Evolutionary conservation across 1,139 yeast species (phyloP), one percentile per base, ranked within the genome.

Genomic region (Kodamaea sp.): DNA sequence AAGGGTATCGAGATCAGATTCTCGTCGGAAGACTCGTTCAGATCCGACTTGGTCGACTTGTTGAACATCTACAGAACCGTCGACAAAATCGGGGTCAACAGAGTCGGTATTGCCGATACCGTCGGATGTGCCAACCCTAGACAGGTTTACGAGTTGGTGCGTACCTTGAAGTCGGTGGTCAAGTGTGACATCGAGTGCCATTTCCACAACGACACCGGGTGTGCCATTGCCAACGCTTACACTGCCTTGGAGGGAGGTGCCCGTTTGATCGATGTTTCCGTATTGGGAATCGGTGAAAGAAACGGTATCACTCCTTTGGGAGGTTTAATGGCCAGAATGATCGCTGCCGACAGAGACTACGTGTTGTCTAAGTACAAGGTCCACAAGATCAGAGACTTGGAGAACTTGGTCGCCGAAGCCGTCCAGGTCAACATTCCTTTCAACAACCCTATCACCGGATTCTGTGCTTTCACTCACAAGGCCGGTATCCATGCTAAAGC

Each of bases 401-500:
- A 92, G 68, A 88, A 84, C 64, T 73, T 92, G 63, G 97, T 92
- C 43, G 97, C 97, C 35, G 96, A 90, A 47, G 95, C 97, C 20
- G 97, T 92, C 37, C 95, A 88, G 67, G 96, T 92, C 44, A 90
- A 90, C 66, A 80, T 92, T 57, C 98, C 98, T 43, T 92, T 92
- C 76, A 92, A 92, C 78, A 92, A 92, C 73, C 97, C 97, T 51
- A 89, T 92, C 63, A 92, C 98, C 31, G 98, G 98, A 37, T 92
- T 92, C 83, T 92, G 97, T 74, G 98, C 98, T 35, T 92, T 92
- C 71, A 92, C 98, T 38, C 98, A 92, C 76, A 92, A 92, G 77
- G 98, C 98, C 37, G 98, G 98, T 71, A 90, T 92, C 57, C 98
- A 92, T 62, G 97, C 98, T 56, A 92, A 92, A 77, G 97, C 97